Evolutionary conservation across 2,329 filamentous ascomycete species (phyloP), one percentile per base, ranked within the genome.

Genomic region (Neurospora crassa): DNA sequence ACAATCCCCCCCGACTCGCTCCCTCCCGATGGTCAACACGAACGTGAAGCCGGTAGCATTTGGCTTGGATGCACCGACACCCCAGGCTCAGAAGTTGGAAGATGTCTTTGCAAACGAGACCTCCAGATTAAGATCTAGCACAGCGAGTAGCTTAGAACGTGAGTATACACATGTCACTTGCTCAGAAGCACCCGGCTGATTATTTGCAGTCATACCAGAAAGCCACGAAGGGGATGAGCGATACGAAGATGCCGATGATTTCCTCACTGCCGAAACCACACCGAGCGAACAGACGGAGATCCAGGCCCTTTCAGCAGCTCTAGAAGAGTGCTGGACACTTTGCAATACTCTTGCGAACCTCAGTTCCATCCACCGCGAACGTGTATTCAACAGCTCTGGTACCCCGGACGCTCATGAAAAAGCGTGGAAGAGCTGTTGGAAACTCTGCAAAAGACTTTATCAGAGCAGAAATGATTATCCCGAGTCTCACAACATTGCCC

Each of bases 381-480:
- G 92, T 24, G 90, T 94, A 41, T 95, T 96, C 80, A 90, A 89
- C 79, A 91, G 88, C 76, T 90, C 91, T 0, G 90, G 89, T 14
- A 90, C 89, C 12, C 90, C 91, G 0, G 91, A 93, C 75, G 88
- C 91, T 40, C 92, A 97, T 78, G 93, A 97, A 79, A 91, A 91
- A 76, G 94, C 94, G 0, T 97, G 94, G 95, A 93, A 92, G 79
- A 92, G 91, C 73, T 98, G 94, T 81, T 98, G 94, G 95, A 92
- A 91, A 76, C 84, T 98, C 34, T 98, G 94, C 78, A 93, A 97
- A 79, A 91, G 92, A 71, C 86, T 98, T 3, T 97, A 97, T 78
- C 89, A 94, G 73, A 93, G 91, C 74, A 87, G 90, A 69, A 89
- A 95, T 71, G 90, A 94, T 74, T 86, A 90, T 70, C 84, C 89